phyloP scores from a whole-genome alignment of 139 green algal species.

The Tetraselmis striata region DNA sequence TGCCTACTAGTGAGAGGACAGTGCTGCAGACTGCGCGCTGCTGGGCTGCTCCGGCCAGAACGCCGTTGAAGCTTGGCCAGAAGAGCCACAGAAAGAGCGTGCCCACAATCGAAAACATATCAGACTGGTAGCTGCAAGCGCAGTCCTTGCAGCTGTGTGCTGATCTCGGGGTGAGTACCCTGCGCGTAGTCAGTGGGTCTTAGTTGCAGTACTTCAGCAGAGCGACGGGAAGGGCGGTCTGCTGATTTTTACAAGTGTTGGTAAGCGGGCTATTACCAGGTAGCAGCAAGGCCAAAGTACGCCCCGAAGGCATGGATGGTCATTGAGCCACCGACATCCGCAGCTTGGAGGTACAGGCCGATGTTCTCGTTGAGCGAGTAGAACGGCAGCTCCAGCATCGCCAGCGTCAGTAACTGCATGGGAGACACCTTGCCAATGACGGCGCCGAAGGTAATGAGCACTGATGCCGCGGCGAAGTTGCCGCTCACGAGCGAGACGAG shows the following conservation, averaged over 20 bases:
- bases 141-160: not conserved
- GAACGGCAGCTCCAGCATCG: slow-evolving; percentile 28
- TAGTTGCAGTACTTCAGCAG: not conserved
- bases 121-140: slow-evolving; percentile 21
- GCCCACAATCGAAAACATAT: slow-evolving; percentile 29
- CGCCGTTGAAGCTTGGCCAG: slow-evolving; percentile 57
- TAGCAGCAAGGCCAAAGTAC: slow-evolving; percentile 39
- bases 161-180: slow-evolving; percentile 29
- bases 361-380: slow-evolving; percentile 32
- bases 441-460: slow-evolving; percentile 61
- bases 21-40: not conserved
- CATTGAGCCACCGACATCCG: slow-evolving; percentile 32
- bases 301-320: slow-evolving; percentile 48
- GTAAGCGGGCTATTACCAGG: slow-evolving; percentile 1
- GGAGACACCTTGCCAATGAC: slow-evolving; percentile 54
- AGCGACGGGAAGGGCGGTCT: not conserved
- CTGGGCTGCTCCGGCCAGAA: slow-evolving; percentile 32
- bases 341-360: not conserved
- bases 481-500: slow-evolving; percentile 16
- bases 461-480: slow-evolving; percentile 40
- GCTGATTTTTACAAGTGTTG: not conserved
- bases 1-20: not conserved
- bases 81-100: slow-evolving; percentile 49
- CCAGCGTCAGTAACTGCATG: slow-evolving; percentile 42
- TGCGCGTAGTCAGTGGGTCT: not conserved